Percentiles rank a stretch among this genome's conserved stretches.
phyloP scores from a whole-genome alignment of 2,329 filamentous ascomycete species.

The Phialemoniopsis sp. region DNA sequence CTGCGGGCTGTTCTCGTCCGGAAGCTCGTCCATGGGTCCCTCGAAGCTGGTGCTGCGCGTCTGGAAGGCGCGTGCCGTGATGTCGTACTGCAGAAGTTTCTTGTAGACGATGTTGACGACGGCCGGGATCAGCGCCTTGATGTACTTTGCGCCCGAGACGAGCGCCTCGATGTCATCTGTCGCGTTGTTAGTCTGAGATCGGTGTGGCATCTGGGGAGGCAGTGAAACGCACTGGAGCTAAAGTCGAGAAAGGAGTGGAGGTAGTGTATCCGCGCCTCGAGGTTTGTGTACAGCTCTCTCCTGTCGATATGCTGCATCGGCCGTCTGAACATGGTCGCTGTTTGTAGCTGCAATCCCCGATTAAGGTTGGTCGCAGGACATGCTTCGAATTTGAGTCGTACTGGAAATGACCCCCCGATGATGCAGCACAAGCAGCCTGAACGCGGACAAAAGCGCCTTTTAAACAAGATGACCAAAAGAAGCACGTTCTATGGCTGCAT shows the following conservation, averaged over 20 bases:
- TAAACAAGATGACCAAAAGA: too few species aligned
- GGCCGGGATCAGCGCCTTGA: conserved; percentile 76
- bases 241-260: conserved; percentile 76
- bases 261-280: conserved; percentile 67
- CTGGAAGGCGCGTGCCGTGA: conserved; percentile 74
- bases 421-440: too few species aligned
- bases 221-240: conserved; percentile 51
- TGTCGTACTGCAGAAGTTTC: conserved; percentile 76
- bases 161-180: conserved; percentile 70
- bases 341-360: too few species aligned
- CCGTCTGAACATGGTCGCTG: conserved; percentile 12
- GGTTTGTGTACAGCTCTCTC: conserved; percentile 65
- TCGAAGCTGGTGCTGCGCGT: conserved; percentile 61
- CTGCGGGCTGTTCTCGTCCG: conserved; percentile 67
- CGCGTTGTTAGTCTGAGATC: conserved; percentile 13
- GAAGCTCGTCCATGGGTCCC: conserved; percentile 59
- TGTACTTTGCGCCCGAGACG: conserved; percentile 66
- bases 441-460: too few species aligned
- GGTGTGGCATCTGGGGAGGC: neutral
- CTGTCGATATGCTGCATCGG: conserved; percentile 55
- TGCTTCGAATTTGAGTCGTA: too few species aligned
- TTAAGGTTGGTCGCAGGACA: too few species aligned
- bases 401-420: too few species aligned
- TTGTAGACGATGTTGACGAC: conserved; percentile 83
- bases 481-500: too few species aligned